These are phyloP conservation scores for Euphorbia corollata DNA, from an alignment of 441 rosid species.

Conservation along the genomic window DNA sequence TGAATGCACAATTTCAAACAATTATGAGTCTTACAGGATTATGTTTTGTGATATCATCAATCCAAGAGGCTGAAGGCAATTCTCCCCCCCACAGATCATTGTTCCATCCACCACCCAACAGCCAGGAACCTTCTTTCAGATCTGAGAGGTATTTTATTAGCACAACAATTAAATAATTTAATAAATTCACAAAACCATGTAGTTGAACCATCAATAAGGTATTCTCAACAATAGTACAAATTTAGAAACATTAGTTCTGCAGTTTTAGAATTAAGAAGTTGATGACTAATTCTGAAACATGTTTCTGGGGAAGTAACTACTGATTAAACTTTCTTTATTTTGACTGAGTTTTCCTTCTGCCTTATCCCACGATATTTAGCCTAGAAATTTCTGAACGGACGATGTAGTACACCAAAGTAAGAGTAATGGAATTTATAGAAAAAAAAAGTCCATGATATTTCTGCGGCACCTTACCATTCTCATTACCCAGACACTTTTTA, in stretches of 20 bases:
- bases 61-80: conserved; percentile 66
- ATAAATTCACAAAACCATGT: background rate
- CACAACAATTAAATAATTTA: background rate
- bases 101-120: conserved; percentile 93
- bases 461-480: background rate
- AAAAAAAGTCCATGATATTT: background rate
- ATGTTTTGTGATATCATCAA: conserved; percentile 57
- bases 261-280: background rate
- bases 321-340: background rate
- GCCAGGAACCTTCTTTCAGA: conserved; percentile 60
- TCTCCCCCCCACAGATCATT: conserved; percentile 95
- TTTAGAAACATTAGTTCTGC: background rate
- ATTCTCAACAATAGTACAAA: background rate
- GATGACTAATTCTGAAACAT: conserved; percentile 3
- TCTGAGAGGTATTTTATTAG: conserved; percentile 27
- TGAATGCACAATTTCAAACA: conserved; percentile 12
- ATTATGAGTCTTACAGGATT: conserved; percentile 56
- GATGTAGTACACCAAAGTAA: background rate
- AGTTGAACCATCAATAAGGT: background rate
- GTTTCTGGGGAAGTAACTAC: background rate
- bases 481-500: background rate
- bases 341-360: background rate
- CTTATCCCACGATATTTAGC: background rate
- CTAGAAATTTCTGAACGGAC: background rate
- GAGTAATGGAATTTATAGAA: background rate